Base-by-base conservation (phyloP, 306 rosid species). In the Albizia julibrissin region DNA sequence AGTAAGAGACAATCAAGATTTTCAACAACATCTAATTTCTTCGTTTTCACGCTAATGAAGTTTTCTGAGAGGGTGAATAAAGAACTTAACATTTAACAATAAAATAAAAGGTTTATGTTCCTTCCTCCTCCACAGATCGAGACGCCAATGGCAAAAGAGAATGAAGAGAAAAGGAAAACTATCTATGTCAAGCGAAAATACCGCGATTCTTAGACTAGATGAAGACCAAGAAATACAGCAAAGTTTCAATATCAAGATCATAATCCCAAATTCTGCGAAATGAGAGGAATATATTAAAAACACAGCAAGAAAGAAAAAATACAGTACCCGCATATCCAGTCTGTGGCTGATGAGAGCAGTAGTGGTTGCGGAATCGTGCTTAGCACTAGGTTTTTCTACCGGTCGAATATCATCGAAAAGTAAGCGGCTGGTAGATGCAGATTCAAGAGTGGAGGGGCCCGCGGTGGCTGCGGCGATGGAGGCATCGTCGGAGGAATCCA, bases 301-400 rank as follows among this genome's bases (percentile, higher is more conserved):
- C 7, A 16, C 0, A 10, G 1, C 8, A 29, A 78, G 43, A 73
- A 31, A 42, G 37, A 22, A 73, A 73, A 73, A 79, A 73, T 49
- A 5, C 24, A 81, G 16, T 56, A 94, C 94, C 94, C 85, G 97
- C 52, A 82, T 3, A 47, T 3, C 87, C 24, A 71, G 92, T 33
- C 73, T 84, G 24, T 21, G 75, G 76, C 81, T 76, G 50, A 85
- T 34, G 27, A 69, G 71, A 52, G 83, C 8, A 19, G 85, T 40
- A 42, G 19, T 46, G 78, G 87, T 5, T 10, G 70, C 33, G 76
- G 77, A 72, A 40, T 64, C 80, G 43, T 72, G 77, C n/a, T 80
- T 47, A 37, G 83, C 31, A 58, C 62, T 29, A 29, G 87, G 79
- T 11, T 65, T 81, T 0, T 77, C 79, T 33, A 78, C 71, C 81